These are phyloP conservation scores for Serendipita sp. DNA, from an alignment of 768 basidiomycete species.

Conservation along the genomic window DNA sequence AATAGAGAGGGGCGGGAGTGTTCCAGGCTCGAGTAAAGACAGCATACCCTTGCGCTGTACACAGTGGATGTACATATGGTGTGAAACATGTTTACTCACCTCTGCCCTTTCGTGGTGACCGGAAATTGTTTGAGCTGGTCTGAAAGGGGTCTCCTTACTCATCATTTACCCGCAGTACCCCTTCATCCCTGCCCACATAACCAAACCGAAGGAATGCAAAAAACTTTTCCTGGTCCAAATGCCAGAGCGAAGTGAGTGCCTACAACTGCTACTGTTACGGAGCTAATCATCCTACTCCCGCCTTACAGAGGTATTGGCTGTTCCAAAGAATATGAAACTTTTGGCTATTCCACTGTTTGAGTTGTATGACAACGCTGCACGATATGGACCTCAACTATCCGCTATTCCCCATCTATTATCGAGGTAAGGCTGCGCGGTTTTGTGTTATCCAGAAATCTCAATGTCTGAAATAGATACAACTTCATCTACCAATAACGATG, in stretches of 20 bases:
- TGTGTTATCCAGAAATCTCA: not conserved
- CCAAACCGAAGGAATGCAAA: conserved; percentile 96
- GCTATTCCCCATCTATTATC: conserved; percentile 88
- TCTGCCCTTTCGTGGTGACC: not conserved
- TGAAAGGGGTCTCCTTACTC: no score
- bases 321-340: conserved; percentile 98
- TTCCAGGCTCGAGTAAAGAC: not conserved
- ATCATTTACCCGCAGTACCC: conserved; percentile 46
- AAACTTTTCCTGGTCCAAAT: conserved; percentile 90
- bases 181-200: conserved; percentile 87
- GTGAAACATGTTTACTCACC: not conserved
- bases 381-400: conserved; percentile 81
- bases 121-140: not conserved
- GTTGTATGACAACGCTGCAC: conserved; percentile 90
- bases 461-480: conserved; percentile 27
- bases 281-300: not conserved
- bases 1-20: not conserved
- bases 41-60: not conserved
- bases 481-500: conserved; percentile 54
- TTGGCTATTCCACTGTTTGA: conserved; percentile 94
- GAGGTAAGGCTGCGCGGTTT: conserved; percentile 28
- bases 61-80: not conserved
- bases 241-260: conserved; percentile 71
- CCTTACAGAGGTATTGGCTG: conserved; percentile 72
- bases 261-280: not conserved